Evolutionary conservation across 164 flowering plant genomes (phyloP).

Genomic region (Chimonanthus salicifolius): DNA sequence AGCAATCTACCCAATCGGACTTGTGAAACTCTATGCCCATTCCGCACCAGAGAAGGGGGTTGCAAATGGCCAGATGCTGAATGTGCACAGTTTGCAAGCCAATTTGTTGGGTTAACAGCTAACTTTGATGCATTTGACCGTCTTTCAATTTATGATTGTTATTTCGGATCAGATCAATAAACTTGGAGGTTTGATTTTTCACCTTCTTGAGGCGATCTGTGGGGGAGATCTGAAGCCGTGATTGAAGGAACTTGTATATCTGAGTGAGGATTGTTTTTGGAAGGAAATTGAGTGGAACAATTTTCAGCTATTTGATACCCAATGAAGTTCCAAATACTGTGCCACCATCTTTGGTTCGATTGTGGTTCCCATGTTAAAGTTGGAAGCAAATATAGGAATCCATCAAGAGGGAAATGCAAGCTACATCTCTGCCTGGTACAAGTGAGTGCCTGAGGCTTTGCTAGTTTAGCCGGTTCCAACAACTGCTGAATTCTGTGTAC

Average conservation of each 20-base stretch:
- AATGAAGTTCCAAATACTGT: neutral
- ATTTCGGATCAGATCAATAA: constrained; percentile 42
- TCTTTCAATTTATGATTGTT: constrained; percentile 73
- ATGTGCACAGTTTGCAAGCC: constrained; percentile 87
- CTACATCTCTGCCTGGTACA: too few species aligned
- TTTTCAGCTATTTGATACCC: too few species aligned
- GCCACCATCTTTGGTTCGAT: neutral
- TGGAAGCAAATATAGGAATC: too few species aligned
- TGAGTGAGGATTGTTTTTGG: neutral
- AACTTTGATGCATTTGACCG: constrained; percentile 91
- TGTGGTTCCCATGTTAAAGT: too few species aligned
- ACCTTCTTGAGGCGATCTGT: neutral
- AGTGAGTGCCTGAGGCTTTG: too few species aligned
- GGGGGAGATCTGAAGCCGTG: neutral
- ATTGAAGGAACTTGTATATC: neutral
- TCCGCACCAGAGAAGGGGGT: constrained; percentile 70
- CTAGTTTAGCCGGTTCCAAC: too few species aligned
- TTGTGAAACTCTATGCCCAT: constrained; percentile 76
- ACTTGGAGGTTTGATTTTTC: neutral
- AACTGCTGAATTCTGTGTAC: too few species aligned
- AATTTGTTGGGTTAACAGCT: constrained; percentile 85
- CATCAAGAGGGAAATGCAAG: too few species aligned
- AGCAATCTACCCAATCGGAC: constrained; percentile 35
- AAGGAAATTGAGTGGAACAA: neutral
- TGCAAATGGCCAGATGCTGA: constrained; percentile 95